These are phyloP conservation scores for Aaosphaeria pasadenensis DNA, from an alignment of 2,329 filamentous ascomycete species.

Conservation along the genomic window DNA sequence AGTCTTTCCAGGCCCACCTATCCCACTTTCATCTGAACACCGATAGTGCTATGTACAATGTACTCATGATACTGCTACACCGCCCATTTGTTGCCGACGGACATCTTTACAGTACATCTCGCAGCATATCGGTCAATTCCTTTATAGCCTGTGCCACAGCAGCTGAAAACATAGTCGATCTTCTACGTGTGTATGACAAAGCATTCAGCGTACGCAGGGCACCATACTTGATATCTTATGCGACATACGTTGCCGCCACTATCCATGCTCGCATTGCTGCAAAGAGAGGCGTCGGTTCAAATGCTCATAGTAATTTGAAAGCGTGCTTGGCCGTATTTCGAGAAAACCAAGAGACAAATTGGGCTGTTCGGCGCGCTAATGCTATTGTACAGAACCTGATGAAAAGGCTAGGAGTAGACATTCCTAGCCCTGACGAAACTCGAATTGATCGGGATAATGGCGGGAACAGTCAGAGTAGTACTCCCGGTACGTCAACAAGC, in stretches of 20 bases:
- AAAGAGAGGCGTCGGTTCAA: constrained; percentile 38
- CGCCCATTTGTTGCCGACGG: constrained; percentile 53
- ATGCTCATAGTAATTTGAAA: constrained; percentile 33
- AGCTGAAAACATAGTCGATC: constrained; percentile 43
- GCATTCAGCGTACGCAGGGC: constrained; percentile 47
- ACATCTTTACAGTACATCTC: constrained; percentile 44
- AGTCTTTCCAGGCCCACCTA: constrained; percentile 4
- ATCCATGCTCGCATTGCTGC: constrained; percentile 53
- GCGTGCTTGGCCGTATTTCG: constrained; percentile 48
- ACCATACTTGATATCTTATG: constrained; percentile 55
- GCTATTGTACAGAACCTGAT: constrained; percentile 47
- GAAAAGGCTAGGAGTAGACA: constrained; percentile 38
- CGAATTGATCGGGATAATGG: constrained; percentile 12
- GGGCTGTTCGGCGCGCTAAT: constrained; percentile 46
- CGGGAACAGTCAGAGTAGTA: background rate
- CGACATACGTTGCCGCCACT: constrained; percentile 54
- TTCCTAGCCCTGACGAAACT: constrained; percentile 12
- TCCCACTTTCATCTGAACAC: background rate
- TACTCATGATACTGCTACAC: constrained; percentile 53
- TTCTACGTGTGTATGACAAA: constrained; percentile 46
- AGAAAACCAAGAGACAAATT: constrained; percentile 52
- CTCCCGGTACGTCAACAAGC: constrained; percentile 4
- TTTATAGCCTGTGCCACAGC: constrained; percentile 46
- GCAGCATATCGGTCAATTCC: constrained; percentile 43
- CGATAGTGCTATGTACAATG: constrained; percentile 46